Percentiles rank a stretch among this genome's conserved stretches.
Conservation (phyloP, 257 asterid species). For the Forsythia viridissima region DNA sequence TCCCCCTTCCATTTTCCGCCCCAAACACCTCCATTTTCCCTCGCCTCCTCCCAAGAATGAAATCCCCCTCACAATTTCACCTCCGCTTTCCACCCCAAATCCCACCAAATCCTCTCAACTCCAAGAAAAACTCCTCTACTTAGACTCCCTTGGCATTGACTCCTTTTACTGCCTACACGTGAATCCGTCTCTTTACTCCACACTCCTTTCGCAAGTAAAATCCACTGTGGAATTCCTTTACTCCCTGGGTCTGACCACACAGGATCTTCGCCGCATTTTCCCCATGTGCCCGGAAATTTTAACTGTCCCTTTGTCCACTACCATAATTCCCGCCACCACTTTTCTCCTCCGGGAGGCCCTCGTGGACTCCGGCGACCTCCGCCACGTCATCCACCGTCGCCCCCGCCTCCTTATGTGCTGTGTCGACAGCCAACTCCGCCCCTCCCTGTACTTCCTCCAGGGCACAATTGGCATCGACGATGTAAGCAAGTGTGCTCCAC, state of each 20-base stretch:
- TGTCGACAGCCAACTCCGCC: slow-evolving; percentile 69
- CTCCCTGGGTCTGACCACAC: slow-evolving; percentile 52
- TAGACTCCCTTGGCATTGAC: slow-evolving; percentile 84
- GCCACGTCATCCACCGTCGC: slow-evolving; percentile 78
- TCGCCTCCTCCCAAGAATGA: slow-evolving; percentile 23
- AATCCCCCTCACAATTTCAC: slow-evolving; percentile 25
- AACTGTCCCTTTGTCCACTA: slow-evolving; percentile 43
- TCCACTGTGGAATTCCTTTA: slow-evolving; percentile 63
- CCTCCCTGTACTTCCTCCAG: slow-evolving; percentile 82
- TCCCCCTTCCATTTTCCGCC: slow-evolving; percentile 41
- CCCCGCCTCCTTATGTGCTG: slow-evolving; percentile 71
- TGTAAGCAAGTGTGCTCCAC: slow-evolving; percentile 56
- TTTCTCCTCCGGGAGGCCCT: slow-evolving; percentile 85
- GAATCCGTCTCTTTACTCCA: slow-evolving; percentile 57
- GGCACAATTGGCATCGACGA: slow-evolving; percentile 71
- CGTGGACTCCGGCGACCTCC: slow-evolving; percentile 53
- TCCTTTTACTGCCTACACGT: slow-evolving; percentile 59
- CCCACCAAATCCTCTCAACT: slow-evolving; percentile 26
- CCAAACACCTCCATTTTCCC: slow-evolving; percentile 25
- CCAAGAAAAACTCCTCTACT: slow-evolving; percentile 67
- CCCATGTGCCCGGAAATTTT: slow-evolving; percentile 83
- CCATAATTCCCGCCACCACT: slow-evolving; percentile 62
- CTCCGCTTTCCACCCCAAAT: slow-evolving; percentile 21
- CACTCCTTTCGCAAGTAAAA: slow-evolving; percentile 59
- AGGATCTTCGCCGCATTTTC: slow-evolving; percentile 69